Evolutionary conservation across 169 alveolate genomes (phyloP), one percentile per base, ranked within the genome.

Genomic region (Eimeria acervulina): DNA sequence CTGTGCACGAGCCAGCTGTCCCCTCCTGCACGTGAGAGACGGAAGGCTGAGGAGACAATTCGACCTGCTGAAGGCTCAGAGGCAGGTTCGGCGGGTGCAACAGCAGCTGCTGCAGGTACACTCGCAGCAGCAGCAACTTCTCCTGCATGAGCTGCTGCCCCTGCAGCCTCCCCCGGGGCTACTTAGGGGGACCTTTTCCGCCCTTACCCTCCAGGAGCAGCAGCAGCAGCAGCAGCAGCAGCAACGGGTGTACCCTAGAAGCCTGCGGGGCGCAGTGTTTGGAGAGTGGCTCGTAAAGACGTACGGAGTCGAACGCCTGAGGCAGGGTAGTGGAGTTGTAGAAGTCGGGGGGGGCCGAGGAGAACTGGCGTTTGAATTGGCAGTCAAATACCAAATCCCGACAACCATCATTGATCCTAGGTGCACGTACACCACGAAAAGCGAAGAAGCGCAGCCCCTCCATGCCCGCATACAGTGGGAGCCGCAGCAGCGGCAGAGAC

Each of bases 271-370:
- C 36, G 52, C 55, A 10, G 74, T 84, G 55, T 84, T 84, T 84
- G 92, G 40, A 12, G 92, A 84, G n/a, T 84, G 92, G 94, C 63
- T 61, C 23, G 83, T 87, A 17, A 5, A 51, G 5, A 87, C 83
- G 23, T 87, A 87, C 26, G 94, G 94, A 44, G 42, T 38, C 26
- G 94, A 87, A 23, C 83, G 83, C 33, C 94, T 87, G 31, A 13
- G 94, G 19, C 13, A 7, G 19, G 94, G 94, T 42, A 38, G 66
- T 36, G 94, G 94, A 59, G 94, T 87, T 55, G 66, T 87, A 17
- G 94, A 87, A 23, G 63, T 87, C 1, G 94, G 83, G 47, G 94
- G 94, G 19, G 94, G 94, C 8, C 28, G 94, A 17, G 94, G 94
- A 2, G 94, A 87, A 28, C 13, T 87, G 61, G 94, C 94, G 7